Conservation (phyloP, 768 basidiomycete species). For the Lepiota subincarnata region DNA sequence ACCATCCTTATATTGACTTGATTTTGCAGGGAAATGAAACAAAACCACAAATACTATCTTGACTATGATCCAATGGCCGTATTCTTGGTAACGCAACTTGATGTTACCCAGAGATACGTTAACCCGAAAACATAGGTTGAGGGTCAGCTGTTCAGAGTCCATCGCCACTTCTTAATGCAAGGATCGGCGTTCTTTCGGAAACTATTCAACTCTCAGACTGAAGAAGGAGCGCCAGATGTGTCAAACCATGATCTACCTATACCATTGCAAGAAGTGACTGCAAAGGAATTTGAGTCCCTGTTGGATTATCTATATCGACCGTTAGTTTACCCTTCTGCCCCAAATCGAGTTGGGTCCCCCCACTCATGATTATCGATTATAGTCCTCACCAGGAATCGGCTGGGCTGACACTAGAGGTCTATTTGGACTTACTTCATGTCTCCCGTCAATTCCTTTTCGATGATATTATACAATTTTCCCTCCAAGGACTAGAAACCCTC, state of each 20-base stretch:
- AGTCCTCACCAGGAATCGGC: too few relatives aligned
- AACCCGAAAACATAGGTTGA: slow-evolving; percentile 26
- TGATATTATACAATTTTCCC: slow-evolving; percentile 28
- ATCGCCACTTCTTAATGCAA: slow-evolving; percentile 33
- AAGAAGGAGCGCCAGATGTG: slow-evolving; percentile 23
- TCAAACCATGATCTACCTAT: slow-evolving; percentile 28
- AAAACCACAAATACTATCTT: slow-evolving; percentile 17
- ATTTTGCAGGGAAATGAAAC: background rate
- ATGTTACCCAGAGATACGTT: background rate
- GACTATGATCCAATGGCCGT: slow-evolving; percentile 17
- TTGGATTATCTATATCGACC: slow-evolving; percentile 36
- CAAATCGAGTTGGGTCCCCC: too few relatives aligned
- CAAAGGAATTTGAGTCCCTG: slow-evolving; percentile 32
- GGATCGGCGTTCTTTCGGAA: slow-evolving; percentile 35
- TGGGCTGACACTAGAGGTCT: slow-evolving; percentile 18
- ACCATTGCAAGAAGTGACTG: slow-evolving; percentile 26
- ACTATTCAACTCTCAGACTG: slow-evolving; percentile 27
- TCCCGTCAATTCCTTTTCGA: slow-evolving; percentile 34
- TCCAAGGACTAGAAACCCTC: slow-evolving; percentile 19
- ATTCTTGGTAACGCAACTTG: slow-evolving; percentile 14
- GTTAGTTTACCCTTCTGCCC: slow-evolving; percentile 19
- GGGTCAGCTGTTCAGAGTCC: slow-evolving; percentile 24
- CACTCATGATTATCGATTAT: background rate
- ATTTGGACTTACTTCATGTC: slow-evolving; percentile 35
- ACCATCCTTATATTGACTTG: too few relatives aligned